phyloP scores from a whole-genome alignment of 139 green algal species.

The Coccomyxa sp. region DNA sequence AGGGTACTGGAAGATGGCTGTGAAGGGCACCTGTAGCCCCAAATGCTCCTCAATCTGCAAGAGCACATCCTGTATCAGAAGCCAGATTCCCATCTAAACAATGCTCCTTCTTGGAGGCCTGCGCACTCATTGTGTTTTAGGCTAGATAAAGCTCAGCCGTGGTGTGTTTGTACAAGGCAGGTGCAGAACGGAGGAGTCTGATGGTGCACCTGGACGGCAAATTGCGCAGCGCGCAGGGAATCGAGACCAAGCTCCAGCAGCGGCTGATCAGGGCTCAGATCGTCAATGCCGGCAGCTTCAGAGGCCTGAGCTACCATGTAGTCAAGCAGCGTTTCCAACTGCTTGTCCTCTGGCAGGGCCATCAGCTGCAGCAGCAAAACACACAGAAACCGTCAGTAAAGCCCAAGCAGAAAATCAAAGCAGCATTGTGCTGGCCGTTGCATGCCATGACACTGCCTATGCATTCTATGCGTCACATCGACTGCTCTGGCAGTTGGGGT shows the following conservation, averaged over 20 bases:
- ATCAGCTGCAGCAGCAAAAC: not conserved
- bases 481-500: no score
- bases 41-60: slow-evolving; percentile 5
- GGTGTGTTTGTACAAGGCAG: no score
- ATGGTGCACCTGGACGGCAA: not conserved
- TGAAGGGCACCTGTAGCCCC: not conserved
- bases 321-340: not conserved
- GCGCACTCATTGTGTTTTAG: not conserved
- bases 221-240: not conserved
- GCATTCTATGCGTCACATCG: no score
- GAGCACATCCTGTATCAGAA: not conserved
- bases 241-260: slow-evolving; percentile 2
- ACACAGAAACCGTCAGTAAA: not conserved
- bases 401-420: not conserved
- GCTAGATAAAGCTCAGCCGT: no score
- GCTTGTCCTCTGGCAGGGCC: not conserved
- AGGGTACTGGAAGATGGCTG: slow-evolving; percentile 1
- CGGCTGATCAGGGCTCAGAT: not conserved
- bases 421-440: no score
- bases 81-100: not conserved
- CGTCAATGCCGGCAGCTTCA: not conserved
- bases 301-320: not conserved
- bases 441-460: not conserved
- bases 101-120: not conserved
- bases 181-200: no score